Evolutionary conservation across 1,284 basidiomycete genomes (phyloP), one percentile per base, ranked within the genome.

Genomic region (Tranzscheliella williamsii): DNA sequence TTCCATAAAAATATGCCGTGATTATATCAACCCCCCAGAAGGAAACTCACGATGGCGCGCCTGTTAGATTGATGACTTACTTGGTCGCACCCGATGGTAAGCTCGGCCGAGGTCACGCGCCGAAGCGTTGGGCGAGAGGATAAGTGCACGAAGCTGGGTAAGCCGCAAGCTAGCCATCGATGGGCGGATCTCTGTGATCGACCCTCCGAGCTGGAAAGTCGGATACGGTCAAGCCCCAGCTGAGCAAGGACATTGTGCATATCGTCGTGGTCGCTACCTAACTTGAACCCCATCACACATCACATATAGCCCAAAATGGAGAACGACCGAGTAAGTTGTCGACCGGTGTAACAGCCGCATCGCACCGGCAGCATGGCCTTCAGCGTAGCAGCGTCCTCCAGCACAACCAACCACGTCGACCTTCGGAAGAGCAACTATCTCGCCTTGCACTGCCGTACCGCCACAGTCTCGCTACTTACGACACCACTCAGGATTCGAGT

Each of bases 291-390:
- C 35, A 37, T 21, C 35, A 52, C 50, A 39, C 43, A 51, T 42
- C 46, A 52, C 45, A 62, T 48, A 62, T 55, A 40, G 40, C 48
- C n/a, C 64, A 79, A 73, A 75, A 81, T 81, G 80, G 80, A 81
- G 73, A 81, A 81, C 79, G 79, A 80, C 70, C 79, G 80, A 67
- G 79, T 80, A 49, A 54, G 73, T 73, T 47, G 48, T 42, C 48
- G 48, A 8, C 26, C 26, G 8, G 26, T 27, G 26, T 8, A 27
- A 27, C 26, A 27, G 26, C 8, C 8, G 15, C 8, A 8, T 27
- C 8, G 26, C 26, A 27, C 8, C 15, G 8, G 15, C 8, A 27
- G 8, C 8, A 27, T 15, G 15, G 26, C 15, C 26, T 8, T 27
- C 26, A 27, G 26, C 26, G 15, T 15, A 27, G n/a, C n/a, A n/a